Evolutionary conservation across 108 stramenopile species (phyloP), one percentile per base, ranked within the genome.

Genomic region (Skeletonema grethae): DNA sequence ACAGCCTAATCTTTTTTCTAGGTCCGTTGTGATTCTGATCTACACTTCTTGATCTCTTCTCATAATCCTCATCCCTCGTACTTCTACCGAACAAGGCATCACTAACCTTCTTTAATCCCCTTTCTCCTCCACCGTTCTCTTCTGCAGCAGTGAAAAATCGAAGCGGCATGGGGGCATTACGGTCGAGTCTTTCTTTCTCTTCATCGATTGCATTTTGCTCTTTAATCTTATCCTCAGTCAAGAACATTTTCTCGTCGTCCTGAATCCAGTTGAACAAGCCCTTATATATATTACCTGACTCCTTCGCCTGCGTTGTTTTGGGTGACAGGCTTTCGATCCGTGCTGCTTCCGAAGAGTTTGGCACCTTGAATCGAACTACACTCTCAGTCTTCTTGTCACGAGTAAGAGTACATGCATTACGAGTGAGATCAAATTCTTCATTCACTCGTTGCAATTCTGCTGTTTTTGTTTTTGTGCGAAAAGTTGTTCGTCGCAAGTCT

Each of bases 221-320:
- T 34, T 77, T 46, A n/a, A 77, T 25, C 57, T 77, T 53, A 16
- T 65, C 69, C 31, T 77, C 76, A 20, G 69, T 58, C 28, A 70
- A 57, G 34, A 77, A 77, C 69, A 77, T 77, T 30, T 60, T 45
- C 20, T 77, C 76, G 39, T 77, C 58, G 50, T 65, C 31, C 22
- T 53, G 50, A 20, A 77, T 63, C 76, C 76, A 77, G 13, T 63
- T 59, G 64, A 77, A 77, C 58, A 77, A 69, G 7, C 76, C 76
- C 36, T 57, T n/a, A 58, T 77, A 63, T 0, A 70, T 77, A 58
- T 70, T 77, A 56, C 53, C 36, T 15, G 45, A 50, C 13, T 45
- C 16, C 15, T 53, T 48, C 28, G 25, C 29, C 41, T 65, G 18
- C 3, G 41, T 16, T 12, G 50, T 35, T 31, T 10, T 25, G 22